These are phyloP conservation scores for Dryas drummondii DNA, from an alignment of 306 rosid genomes.

Conservation along the genomic window DNA sequence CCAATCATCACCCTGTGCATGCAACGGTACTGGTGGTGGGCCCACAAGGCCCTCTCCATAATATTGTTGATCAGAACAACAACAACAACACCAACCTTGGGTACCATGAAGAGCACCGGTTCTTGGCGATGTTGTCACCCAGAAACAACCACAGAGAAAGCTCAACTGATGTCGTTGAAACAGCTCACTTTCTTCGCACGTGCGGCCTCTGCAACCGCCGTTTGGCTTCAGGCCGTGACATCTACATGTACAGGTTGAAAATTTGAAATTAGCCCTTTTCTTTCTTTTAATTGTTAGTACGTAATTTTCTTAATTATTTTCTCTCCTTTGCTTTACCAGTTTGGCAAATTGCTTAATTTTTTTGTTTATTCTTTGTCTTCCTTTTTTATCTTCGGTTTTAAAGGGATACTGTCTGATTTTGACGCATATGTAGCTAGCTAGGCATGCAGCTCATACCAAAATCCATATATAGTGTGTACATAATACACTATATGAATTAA, in stretches of 20 bases:
- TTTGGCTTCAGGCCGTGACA: constrained; percentile 70
- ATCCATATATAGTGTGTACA: too few species aligned
- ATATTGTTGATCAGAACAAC: too few species aligned
- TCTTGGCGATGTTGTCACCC: constrained; percentile 40
- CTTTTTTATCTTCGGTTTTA: constrained; percentile 4
- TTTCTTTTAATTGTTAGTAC: too few species aligned
- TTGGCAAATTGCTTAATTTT: neutral
- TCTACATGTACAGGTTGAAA: constrained; percentile 77
- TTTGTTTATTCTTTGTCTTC: neutral
- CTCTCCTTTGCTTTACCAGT: neutral
- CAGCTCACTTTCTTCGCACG: constrained; percentile 62
- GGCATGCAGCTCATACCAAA: too few species aligned
- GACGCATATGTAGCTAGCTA: neutral
- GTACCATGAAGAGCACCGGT: constrained; percentile 6
- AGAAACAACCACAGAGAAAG: constrained; percentile 26
- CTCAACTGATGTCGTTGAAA: constrained; percentile 28
- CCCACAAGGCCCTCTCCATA: neutral
- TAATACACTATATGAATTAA: too few species aligned
- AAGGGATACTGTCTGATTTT: neutral
- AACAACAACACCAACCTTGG: constrained; percentile 17
- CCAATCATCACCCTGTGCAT: constrained; percentile 21
- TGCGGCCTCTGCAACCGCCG: constrained; percentile 64
- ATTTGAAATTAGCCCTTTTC: neutral
- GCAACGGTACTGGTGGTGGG: neutral
- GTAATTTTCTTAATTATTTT: too few species aligned